Conservation (phyloP, 129 eudicot species). For the Escallonia rubra region DNA sequence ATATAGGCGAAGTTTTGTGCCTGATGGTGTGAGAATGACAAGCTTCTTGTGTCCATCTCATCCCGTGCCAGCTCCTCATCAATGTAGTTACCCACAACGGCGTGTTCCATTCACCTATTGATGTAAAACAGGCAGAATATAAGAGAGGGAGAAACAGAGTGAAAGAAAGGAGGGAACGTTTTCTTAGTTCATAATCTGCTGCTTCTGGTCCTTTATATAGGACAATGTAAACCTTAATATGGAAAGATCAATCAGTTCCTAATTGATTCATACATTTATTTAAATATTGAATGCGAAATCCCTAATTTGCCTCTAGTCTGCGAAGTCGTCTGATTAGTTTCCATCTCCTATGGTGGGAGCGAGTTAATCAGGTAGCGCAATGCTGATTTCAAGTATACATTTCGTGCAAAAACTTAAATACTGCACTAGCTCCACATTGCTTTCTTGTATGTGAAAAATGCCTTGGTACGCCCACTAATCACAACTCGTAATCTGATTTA, state of each 20-base stretch:
- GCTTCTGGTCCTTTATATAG: too few relatives aligned
- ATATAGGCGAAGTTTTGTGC: slow-evolving; percentile 27
- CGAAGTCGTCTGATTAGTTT: too few relatives aligned
- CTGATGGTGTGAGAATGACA: slow-evolving; percentile 22
- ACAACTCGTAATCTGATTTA: neutral
- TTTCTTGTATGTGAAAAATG: neutral
- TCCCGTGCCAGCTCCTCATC: slow-evolving; percentile 18
- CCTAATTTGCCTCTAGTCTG: too few relatives aligned
- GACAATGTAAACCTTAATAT: too few relatives aligned
- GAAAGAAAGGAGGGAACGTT: neutral
- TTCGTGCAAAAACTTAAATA: neutral
- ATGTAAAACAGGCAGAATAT: slow-evolving; percentile 4
- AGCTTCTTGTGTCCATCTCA: slow-evolving; percentile 15
- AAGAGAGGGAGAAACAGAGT: neutral
- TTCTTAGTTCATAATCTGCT: too few relatives aligned
- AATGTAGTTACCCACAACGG: slow-evolving; percentile 24
- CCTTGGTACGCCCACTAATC: neutral
- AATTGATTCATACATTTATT: too few relatives aligned
- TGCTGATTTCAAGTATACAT: neutral
- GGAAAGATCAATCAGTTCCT: too few relatives aligned
- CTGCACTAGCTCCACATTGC: neutral
- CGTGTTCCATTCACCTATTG: neutral
- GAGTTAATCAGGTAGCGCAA: neutral
- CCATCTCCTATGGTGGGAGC: slow-evolving; percentile 8
- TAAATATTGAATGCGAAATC: too few relatives aligned